Percentiles rank a stretch among this genome's conserved stretches.
phyloP scores from a whole-genome alignment of 2,329 filamentous ascomycete genomes.

The Exophiala oligosperma region DNA sequence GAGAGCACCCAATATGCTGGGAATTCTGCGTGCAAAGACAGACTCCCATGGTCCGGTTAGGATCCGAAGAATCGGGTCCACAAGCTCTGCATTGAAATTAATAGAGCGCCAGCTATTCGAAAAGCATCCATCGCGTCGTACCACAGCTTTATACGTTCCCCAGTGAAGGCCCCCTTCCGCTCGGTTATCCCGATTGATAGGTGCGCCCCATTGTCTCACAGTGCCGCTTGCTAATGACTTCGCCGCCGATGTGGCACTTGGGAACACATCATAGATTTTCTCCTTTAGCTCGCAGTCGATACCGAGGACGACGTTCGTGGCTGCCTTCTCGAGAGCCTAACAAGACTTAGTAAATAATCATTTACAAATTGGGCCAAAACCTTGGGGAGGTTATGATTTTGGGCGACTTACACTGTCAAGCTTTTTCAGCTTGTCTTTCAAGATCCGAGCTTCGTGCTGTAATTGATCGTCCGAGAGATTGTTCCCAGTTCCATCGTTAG shows the following conservation, averaged over 20 bases:
- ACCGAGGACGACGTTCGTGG: constrained; percentile 40
- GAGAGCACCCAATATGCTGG: constrained; percentile 27
- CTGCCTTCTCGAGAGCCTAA: constrained; percentile 40
- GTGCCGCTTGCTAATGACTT: constrained; percentile 34
- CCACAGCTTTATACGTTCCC: constrained; percentile 58
- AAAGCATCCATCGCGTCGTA: constrained; percentile 52
- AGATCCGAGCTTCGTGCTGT: constrained; percentile 38
- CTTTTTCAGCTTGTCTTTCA: constrained; percentile 44
- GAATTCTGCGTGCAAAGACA: constrained; percentile 15
- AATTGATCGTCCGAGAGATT: constrained; percentile 44
- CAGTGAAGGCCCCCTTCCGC: constrained; percentile 50
- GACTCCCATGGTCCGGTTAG: constrained; percentile 46
- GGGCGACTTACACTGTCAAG: constrained; percentile 39
- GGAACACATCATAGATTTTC: constrained; percentile 44
- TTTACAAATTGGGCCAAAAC: too few relatives aligned
- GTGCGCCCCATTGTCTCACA: constrained; percentile 42
- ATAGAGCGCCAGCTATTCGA: constrained; percentile 39
- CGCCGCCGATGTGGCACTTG: constrained; percentile 24
- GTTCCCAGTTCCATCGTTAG: constrained; percentile 42
- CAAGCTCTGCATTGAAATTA: constrained; percentile 32
- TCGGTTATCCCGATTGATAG: constrained; percentile 36
- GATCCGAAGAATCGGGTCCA: constrained; percentile 32
- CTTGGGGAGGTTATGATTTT: neutral
- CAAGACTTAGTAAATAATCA: neutral
- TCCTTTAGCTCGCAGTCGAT: constrained; percentile 44